Conservation (phyloP, 768 basidiomycete species). For the Symmetrospora coprosmae region DNA sequence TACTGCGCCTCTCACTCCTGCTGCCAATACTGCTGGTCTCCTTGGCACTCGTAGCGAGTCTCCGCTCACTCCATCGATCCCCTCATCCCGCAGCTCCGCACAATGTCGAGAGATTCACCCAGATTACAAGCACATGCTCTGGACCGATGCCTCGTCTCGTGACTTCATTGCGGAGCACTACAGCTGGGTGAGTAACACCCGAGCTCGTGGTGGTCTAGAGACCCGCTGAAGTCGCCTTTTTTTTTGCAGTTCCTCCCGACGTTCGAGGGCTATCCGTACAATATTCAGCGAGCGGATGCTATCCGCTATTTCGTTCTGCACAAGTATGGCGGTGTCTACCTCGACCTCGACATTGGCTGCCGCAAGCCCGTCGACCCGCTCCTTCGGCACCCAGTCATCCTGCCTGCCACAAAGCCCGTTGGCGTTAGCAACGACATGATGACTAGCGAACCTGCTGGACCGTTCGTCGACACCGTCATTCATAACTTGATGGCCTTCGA, state of each 20-base stretch:
- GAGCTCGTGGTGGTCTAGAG: too few species aligned
- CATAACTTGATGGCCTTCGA: constrained; percentile 82
- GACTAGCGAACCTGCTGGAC: constrained; percentile 67
- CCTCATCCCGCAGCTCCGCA: not conserved
- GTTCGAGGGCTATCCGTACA: constrained; percentile 60
- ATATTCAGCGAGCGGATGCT: constrained; percentile 61
- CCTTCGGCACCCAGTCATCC: constrained; percentile 40
- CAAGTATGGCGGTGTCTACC: constrained; percentile 85
- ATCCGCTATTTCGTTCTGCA: constrained; percentile 97
- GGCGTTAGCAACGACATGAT: constrained; percentile 97
- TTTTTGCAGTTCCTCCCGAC: constrained; percentile 89
- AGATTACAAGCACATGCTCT: constrained; percentile 71
- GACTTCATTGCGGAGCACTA: constrained; percentile 79
- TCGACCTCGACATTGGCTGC: constrained; percentile 83
- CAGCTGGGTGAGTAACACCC: too few species aligned
- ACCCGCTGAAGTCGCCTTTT: too few species aligned
- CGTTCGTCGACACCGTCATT: constrained; percentile 83
- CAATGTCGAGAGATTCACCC: not conserved
- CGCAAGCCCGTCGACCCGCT: constrained; percentile 14
- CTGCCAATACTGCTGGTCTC: too few species aligned
- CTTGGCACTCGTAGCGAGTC: too few species aligned
- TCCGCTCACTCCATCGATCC: too few species aligned
- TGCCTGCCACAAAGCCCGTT: constrained; percentile 90
- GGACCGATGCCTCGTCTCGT: constrained; percentile 84
- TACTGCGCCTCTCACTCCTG: too few species aligned